phyloP scores from a whole-genome alignment of 768 basidiomycete species.

The Mycena vulgaris region DNA sequence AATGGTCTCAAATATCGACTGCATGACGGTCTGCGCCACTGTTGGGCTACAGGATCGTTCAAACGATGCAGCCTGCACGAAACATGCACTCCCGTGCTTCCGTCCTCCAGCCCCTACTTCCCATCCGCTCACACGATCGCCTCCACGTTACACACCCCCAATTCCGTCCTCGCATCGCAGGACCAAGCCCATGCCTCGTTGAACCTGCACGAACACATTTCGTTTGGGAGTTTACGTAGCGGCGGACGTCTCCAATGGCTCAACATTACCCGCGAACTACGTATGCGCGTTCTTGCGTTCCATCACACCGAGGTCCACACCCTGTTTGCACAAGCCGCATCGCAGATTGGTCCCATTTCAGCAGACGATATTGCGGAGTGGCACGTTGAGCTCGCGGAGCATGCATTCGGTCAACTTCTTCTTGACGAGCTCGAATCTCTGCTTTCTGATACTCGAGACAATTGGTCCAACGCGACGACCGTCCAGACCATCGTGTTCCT shows the following conservation, averaged over 20 bases:
- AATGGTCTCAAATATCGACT: conserved; percentile 7
- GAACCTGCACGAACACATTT: conserved; percentile 60
- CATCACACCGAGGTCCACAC: conserved; percentile 55
- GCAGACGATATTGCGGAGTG: conserved; percentile 46
- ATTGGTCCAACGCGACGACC: conserved; percentile 56
- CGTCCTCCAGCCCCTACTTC: conserved; percentile 3
- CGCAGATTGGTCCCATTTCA: conserved; percentile 57
- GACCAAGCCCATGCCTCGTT: conserved; percentile 39
- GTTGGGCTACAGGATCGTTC: no score
- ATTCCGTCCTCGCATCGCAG: conserved; percentile 28
- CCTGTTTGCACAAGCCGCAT: conserved; percentile 59
- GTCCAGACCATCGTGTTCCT: conserved; percentile 54
- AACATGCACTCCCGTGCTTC: conserved; percentile 12
- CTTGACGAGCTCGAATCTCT: conserved; percentile 54
- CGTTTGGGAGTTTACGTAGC: conserved; percentile 62
- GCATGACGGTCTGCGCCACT: neutral
- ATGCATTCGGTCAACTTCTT: conserved; percentile 53
- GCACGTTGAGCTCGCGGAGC: conserved; percentile 56
- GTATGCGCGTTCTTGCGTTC: conserved; percentile 56
- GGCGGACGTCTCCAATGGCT: conserved; percentile 65
- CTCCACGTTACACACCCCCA: conserved; percentile 46
- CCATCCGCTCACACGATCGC: neutral
- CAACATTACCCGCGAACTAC: conserved; percentile 63
- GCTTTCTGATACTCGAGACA: conserved; percentile 53
- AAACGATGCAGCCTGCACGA: no score